These are phyloP conservation scores for Sedum album DNA, from an alignment of 164 flowering plant species.

Conservation along the genomic window DNA sequence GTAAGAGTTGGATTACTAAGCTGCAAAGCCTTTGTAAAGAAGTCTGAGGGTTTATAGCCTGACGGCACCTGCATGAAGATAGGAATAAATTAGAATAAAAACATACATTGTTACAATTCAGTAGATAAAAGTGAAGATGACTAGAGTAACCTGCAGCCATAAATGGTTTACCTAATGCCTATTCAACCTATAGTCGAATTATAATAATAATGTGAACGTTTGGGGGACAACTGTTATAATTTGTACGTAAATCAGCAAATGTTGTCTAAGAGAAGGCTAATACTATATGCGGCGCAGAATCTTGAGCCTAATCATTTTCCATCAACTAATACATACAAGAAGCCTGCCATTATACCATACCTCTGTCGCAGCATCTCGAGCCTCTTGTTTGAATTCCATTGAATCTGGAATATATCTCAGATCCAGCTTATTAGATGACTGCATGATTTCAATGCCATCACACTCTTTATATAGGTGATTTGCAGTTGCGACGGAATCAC, in stretches of 20 bases:
- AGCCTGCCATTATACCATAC: constrained; percentile 32
- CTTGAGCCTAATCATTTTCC: no score
- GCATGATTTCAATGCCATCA: constrained; percentile 81
- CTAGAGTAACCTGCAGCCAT: no score
- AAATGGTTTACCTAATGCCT: no score
- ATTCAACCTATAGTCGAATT: no score
- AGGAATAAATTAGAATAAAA: neutral
- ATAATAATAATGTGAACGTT: no score
- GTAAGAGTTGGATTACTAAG: constrained; percentile 55
- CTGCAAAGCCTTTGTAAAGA: constrained; percentile 69
- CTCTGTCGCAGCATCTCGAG: constrained; percentile 85
- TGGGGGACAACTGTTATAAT: no score
- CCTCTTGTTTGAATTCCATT: constrained; percentile 75
- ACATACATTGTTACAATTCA: neutral
- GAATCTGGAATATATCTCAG: constrained; percentile 88
- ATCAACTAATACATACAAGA: no score
- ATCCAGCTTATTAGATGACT: constrained; percentile 78
- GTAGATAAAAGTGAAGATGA: no score
- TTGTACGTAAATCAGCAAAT: no score
- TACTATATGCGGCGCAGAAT: no score
- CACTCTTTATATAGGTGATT: constrained; percentile 72
- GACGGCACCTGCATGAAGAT: constrained; percentile 51
- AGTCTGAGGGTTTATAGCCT: constrained; percentile 58
- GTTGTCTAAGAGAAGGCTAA: no score
- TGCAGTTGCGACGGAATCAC: constrained; percentile 83